Percentiles rank a stretch among this genome's conserved stretches.
Conservation (phyloP, 331 rosid species). For the Erythrophleum ivorense region DNA sequence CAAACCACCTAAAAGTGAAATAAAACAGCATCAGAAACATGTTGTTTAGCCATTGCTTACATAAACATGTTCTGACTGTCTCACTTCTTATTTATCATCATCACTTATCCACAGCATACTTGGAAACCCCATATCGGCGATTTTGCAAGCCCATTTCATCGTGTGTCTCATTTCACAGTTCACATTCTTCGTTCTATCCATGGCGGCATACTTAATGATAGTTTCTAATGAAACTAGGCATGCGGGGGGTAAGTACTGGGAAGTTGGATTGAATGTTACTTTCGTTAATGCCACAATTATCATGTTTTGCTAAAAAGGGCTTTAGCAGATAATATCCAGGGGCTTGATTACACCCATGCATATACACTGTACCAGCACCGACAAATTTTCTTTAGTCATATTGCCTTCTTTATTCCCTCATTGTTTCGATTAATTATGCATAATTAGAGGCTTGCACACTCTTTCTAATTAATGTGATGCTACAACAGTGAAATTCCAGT, state of each 20-base stretch:
- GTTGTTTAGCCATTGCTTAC: not conserved
- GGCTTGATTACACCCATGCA: not conserved
- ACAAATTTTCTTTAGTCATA: not conserved
- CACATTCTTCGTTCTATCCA: not conserved
- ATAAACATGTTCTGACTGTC: slow-evolving; percentile 3
- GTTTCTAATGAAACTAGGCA: slow-evolving; percentile 7
- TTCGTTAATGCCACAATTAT: not conserved
- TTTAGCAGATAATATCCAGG: not conserved
- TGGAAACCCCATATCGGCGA: not conserved
- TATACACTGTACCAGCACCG: slow-evolving; percentile 2
- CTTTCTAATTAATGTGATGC: slow-evolving; percentile 11
- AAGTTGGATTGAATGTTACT: not conserved
- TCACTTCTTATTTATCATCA: not conserved
- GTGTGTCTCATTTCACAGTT: not conserved
- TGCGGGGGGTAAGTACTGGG: not conserved
- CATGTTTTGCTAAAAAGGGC: not conserved
- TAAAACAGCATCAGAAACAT: not conserved
- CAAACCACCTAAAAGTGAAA: not conserved
- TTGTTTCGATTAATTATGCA: slow-evolving; percentile 1
- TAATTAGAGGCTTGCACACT: slow-evolving; percentile 18
- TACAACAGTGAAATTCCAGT: slow-evolving; percentile 20
- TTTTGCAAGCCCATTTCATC: not conserved
- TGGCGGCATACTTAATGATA: not conserved
- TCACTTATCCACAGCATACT: not conserved
- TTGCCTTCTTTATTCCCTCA: not conserved